Evolutionary conservation across 192 early-diverging fungal genomes (phyloP), one percentile per base, ranked within the genome.

Genomic region (Dispira parvispora): DNA sequence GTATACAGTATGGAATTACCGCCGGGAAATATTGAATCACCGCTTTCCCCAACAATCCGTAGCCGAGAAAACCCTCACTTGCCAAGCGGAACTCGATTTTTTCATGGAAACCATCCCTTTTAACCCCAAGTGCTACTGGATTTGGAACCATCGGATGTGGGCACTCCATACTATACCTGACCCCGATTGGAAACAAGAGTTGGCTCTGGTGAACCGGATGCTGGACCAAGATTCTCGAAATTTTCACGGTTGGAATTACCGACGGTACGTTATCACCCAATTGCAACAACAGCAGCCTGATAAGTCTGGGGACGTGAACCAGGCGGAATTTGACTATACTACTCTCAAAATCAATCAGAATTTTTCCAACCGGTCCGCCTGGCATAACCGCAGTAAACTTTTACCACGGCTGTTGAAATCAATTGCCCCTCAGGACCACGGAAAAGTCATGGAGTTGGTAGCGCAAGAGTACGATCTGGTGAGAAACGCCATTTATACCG

Each of bases 171-270:
- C 72, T 27, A 84, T 91, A 77, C 87, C 85, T 9, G 60, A 70
- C 3, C 87, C 92, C 14, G 72, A 76, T 38, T 97, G 93, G 93
- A 68, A 78, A 20, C 67, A 69, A 0, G 96, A 99, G 68, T 70
- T 98, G 25, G 70, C 64, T 28, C 73, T 98, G 61, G 80, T 91
- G 10, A 75, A 69, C 28, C 83, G 82, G 70, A 82, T 98, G 73
- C 68, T 99, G 60, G 82, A 86, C 8, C 46, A 88, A 61, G 96
- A 99, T 76, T 79, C 92, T 9, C 75, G 96, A 53, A 99, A 99
- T 75, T 99, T 92, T 65, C 96, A 99, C 65, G 96, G 90, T 11
- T 99, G 96, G 96, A 80, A 88, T 67, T 96, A 99, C 75, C 83
- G 96, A n/a, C 82, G 93, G 16, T 87, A 86, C 55, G 86, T 99